These are phyloP conservation scores for Thermochaetoides thermophila DNA, from an alignment of 495 filamentous ascomycete genomes.

Conservation along the genomic window DNA sequence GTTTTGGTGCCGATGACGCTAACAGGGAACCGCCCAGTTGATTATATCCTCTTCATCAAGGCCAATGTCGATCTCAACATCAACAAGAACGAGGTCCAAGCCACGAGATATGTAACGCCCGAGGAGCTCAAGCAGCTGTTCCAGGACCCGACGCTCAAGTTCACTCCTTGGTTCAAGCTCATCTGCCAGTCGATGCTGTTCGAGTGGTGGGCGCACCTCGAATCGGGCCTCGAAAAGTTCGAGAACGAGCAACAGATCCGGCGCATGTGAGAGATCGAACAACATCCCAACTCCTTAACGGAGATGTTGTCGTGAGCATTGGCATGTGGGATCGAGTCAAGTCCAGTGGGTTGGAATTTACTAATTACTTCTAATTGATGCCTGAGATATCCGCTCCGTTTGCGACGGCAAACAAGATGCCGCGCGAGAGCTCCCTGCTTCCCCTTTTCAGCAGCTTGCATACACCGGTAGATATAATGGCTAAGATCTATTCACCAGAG, in stretches of 20 bases:
- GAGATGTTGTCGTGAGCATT: no score
- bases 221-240: constrained; percentile 69
- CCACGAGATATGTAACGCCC: constrained; percentile 65
- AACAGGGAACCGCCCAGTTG: constrained; percentile 43
- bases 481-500: not conserved
- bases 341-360: not conserved
- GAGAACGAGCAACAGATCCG: constrained; percentile 72
- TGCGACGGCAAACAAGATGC: constrained; percentile 10
- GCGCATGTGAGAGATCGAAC: constrained; percentile 43
- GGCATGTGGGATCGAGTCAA: no score
- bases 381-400: constrained; percentile 18
- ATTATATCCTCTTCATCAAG: constrained; percentile 98
- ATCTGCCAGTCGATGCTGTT: constrained; percentile 97
- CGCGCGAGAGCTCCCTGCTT: constrained; percentile 12
- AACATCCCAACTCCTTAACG: no score
- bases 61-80: constrained; percentile 67
- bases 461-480: constrained; percentile 3
- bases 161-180: constrained; percentile 99
- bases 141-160: constrained; percentile 58
- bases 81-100: constrained; percentile 80
- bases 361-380: constrained; percentile 4
- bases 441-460: constrained; percentile 16
- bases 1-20: not conserved
- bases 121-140: constrained; percentile 80
- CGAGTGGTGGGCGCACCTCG: constrained; percentile 92